Conservation (phyloP, 306 rosid species). For the Myrica gale region DNA sequence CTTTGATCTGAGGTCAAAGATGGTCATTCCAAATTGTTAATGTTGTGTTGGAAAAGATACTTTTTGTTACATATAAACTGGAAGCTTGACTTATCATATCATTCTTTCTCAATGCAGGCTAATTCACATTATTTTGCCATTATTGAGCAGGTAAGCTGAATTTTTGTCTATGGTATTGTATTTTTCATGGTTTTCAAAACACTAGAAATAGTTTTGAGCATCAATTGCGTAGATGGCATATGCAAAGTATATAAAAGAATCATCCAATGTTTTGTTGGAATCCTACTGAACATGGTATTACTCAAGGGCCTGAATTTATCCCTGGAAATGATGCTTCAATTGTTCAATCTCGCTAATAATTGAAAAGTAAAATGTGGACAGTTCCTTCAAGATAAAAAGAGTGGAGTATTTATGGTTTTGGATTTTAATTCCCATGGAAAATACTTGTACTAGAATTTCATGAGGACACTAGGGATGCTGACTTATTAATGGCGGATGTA, state of each 20-base stretch:
- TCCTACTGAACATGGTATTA: background rate
- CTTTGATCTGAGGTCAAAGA: background rate
- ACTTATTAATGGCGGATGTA: background rate
- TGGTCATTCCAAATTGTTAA: background rate
- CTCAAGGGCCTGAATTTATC: background rate
- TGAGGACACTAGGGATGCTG: background rate
- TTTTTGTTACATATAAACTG: slow-evolving; percentile 1
- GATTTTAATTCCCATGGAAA: background rate
- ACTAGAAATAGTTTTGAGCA: background rate
- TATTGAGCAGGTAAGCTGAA: slow-evolving; percentile 84
- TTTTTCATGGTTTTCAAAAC: slow-evolving; percentile 4
- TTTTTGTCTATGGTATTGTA: slow-evolving; percentile 10
- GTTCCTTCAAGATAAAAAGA: background rate
- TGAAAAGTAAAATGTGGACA: background rate
- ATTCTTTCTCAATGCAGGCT: slow-evolving; percentile 67
- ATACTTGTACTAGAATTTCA: background rate
- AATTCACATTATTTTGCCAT: slow-evolving; percentile 90
- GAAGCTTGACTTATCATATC: slow-evolving; percentile 29
- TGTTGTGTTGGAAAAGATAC: background rate
- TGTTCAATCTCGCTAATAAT: background rate
- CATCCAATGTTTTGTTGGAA: background rate
- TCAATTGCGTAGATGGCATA: background rate
- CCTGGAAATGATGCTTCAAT: slow-evolving; percentile 15
- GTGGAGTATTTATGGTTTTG: background rate
- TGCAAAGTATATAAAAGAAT: background rate